Evolutionary conservation across 192 early-diverging fungal species (phyloP).

Genomic region (Podila minutissima): DNA sequence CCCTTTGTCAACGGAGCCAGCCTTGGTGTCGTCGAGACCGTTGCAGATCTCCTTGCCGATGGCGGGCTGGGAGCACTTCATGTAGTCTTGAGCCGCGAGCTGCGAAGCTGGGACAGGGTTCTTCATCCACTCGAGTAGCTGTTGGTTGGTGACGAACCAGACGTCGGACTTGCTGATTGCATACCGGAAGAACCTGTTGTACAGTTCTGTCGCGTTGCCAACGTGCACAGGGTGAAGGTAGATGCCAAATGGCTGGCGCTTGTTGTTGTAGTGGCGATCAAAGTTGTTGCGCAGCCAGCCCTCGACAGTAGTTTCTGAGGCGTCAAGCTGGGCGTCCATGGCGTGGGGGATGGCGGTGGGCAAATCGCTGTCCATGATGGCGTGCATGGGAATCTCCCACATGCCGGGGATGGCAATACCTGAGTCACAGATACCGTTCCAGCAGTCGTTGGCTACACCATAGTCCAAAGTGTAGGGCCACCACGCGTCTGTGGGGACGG

Average conservation of each 20-base stretch:
- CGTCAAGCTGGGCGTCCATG: slow-evolving; percentile 64
- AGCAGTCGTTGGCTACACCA: slow-evolving; percentile 69
- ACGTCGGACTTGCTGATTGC: slow-evolving; percentile 65
- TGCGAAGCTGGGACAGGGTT: slow-evolving; percentile 79
- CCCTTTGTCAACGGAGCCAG: slow-evolving; percentile 37
- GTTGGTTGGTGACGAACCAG: slow-evolving; percentile 78
- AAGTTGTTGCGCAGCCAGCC: slow-evolving; percentile 65
- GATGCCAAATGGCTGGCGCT: slow-evolving; percentile 63
- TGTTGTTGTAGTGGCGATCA: slow-evolving; percentile 61
- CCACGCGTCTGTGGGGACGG: slow-evolving; percentile 54
- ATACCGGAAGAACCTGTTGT: slow-evolving; percentile 64
- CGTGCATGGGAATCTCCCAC: slow-evolving; percentile 76
- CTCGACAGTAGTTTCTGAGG: slow-evolving; percentile 47
- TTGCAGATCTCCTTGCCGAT: slow-evolving; percentile 77
- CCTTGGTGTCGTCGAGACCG: slow-evolving; percentile 63
- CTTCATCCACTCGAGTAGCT: slow-evolving; percentile 79
- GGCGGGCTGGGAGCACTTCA: slow-evolving; percentile 67
- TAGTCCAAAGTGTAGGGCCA: slow-evolving; percentile 80
- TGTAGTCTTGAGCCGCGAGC: slow-evolving; percentile 70
- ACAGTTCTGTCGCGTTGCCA: slow-evolving; percentile 30
- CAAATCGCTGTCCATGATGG: slow-evolving; percentile 50
- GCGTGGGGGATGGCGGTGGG: slow-evolving; percentile 19
- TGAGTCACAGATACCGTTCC: slow-evolving; percentile 60
- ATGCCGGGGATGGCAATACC: slow-evolving; percentile 59
- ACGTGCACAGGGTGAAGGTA: slow-evolving; percentile 58